Conservation (phyloP, 208 protist genomes). For the Crithidia sp. region DNA sequence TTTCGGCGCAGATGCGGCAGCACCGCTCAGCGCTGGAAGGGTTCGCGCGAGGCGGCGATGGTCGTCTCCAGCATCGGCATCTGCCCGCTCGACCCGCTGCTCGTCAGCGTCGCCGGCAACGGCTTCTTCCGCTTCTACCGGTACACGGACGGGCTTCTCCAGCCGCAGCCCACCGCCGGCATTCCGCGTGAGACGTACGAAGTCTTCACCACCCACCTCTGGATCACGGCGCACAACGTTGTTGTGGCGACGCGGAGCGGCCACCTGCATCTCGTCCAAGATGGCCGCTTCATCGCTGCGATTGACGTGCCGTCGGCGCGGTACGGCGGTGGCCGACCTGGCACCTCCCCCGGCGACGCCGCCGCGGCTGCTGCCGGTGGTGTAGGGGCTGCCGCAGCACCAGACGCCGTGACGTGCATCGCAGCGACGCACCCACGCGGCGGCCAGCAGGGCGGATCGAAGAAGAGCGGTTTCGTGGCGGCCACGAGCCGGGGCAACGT, state of each 20-base stretch:
- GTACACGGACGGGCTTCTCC: slow-evolving; percentile 88
- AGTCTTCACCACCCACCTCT: slow-evolving; percentile 91
- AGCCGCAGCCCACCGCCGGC: slow-evolving; percentile 58
- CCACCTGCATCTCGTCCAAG: slow-evolving; percentile 86
- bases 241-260: slow-evolving; percentile 87
- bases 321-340: too few relatives aligned
- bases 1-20: slow-evolving; percentile 24
- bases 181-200: slow-evolving; percentile 66
- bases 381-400: neutral
- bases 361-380: neutral
- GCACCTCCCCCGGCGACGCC: too few relatives aligned
- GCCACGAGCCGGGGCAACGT: slow-evolving; percentile 74
- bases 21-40: too few relatives aligned
- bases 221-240: slow-evolving; percentile 85
- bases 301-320: slow-evolving; percentile 33
- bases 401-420: slow-evolving; percentile 49
- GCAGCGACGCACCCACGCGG: slow-evolving; percentile 28
- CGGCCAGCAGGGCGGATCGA: neutral
- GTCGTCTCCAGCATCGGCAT: slow-evolving; percentile 78
- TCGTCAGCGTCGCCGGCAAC: slow-evolving; percentile 91
- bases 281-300: slow-evolving; percentile 55
- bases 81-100: slow-evolving; percentile 87
- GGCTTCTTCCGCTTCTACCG: slow-evolving; percentile 93
- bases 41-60: slow-evolving; percentile 7
- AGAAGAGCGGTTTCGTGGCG: slow-evolving; percentile 64